Conservation (phyloP, 2,329 filamentous ascomycete species). For the Herpotrichia juniperi region DNA sequence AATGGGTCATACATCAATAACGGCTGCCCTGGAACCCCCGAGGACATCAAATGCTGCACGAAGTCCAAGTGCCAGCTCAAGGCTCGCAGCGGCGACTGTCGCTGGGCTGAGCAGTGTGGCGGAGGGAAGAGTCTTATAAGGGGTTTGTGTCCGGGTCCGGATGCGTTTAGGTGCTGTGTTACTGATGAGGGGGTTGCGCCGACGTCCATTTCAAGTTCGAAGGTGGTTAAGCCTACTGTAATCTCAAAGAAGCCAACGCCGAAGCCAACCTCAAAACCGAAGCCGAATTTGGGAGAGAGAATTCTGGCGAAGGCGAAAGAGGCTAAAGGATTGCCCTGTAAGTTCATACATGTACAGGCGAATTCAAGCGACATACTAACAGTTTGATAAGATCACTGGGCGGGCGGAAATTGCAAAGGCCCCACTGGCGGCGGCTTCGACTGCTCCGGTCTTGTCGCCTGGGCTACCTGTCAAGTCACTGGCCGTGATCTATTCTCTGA, state of each 20-base stretch:
- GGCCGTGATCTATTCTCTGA: conserved; percentile 26
- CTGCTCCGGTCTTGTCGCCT: conserved; percentile 29
- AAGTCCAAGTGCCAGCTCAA: conserved; percentile 20
- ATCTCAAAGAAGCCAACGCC: conserved; percentile 8
- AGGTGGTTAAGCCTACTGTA: conserved; percentile 1
- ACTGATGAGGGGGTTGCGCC: conserved; percentile 3
- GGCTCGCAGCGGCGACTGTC: conserved; percentile 22
- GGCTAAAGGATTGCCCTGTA: conserved; percentile 23
- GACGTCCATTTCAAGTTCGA: not conserved
- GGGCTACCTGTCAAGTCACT: conserved; percentile 30
- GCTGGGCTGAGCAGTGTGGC: conserved; percentile 20
- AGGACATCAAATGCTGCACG: conserved; percentile 30
- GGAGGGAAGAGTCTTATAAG: conserved; percentile 15
- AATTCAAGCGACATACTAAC: conserved; percentile 1
- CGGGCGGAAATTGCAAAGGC: conserved; percentile 27
- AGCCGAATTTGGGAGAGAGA: conserved; percentile 19
- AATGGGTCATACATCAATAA: conserved; percentile 22
- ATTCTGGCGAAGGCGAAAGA: conserved; percentile 26
- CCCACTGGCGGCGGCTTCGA: conserved; percentile 27
- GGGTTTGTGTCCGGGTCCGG: conserved; percentile 21
- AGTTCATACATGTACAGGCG: not conserved
- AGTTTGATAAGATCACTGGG: conserved; percentile 23
- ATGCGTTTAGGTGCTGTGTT: conserved; percentile 23
- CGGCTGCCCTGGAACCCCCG: conserved; percentile 25
- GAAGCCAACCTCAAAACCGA: conserved; percentile 6